These are phyloP conservation scores for Vaccinium macrocarpon DNA, from an alignment of 148 eudicot species.

Conservation along the genomic window DNA sequence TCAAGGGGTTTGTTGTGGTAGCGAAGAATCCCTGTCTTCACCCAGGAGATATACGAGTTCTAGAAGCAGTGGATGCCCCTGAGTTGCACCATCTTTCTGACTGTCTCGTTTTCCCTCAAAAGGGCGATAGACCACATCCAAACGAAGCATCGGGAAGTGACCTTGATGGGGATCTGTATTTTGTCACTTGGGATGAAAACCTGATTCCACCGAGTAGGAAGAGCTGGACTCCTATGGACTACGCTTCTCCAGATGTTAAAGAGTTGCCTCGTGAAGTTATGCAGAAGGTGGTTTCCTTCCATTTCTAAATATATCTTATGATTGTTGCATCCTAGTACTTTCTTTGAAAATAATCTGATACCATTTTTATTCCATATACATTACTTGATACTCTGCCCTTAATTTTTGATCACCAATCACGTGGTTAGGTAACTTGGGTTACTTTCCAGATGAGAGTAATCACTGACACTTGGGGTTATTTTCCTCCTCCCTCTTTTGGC, in stretches of 20 bases:
- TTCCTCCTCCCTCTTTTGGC: background rate
- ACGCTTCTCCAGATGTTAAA: slow-evolving; percentile 50
- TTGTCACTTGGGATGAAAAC: slow-evolving; percentile 81
- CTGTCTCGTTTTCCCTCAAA: slow-evolving; percentile 83
- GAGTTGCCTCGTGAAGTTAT: slow-evolving; percentile 43
- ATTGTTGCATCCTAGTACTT: background rate
- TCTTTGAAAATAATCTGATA: background rate
- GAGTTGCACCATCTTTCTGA: slow-evolving; percentile 68
- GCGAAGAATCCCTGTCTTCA: slow-evolving; percentile 95
- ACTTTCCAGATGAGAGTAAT: background rate
- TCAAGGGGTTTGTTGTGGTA: slow-evolving; percentile 63
- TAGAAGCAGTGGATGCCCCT: slow-evolving; percentile 79
- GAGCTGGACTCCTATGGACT: slow-evolving; percentile 86
- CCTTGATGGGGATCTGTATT: slow-evolving; percentile 89
- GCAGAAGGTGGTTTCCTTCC: slow-evolving; percentile 43
- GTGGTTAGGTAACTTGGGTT: background rate
- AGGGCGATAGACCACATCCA: slow-evolving; percentile 86
- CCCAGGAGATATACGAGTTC: slow-evolving; percentile 82
- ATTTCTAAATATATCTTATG: background rate
- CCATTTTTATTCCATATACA: background rate
- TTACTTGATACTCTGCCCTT: background rate
- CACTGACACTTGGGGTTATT: background rate
- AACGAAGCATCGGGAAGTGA: slow-evolving; percentile 97
- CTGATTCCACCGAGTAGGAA: slow-evolving; percentile 77
- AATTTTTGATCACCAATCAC: background rate